Evolutionary conservation across 495 filamentous ascomycete species (phyloP).

Genomic region (Parachaetomium inaequale): DNA sequence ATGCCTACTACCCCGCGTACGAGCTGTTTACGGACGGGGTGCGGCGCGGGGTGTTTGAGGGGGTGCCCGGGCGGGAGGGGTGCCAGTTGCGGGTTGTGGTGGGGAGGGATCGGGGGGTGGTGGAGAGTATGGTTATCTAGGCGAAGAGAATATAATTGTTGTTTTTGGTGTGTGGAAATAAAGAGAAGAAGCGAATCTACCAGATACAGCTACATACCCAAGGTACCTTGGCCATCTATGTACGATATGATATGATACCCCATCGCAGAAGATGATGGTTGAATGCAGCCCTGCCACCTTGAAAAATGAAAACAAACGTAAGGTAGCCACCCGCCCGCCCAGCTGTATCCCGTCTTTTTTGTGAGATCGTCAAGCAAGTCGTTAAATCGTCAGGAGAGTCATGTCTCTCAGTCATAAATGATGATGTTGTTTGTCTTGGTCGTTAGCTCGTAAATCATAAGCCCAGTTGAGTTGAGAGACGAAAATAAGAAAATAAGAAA

Average conservation of each 20-base stretch:
- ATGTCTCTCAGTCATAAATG: conserved; percentile 14
- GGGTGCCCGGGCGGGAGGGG: conserved; percentile 35
- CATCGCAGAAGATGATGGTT: neutral
- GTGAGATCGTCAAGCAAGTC: conserved; percentile 5
- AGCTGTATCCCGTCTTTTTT: neutral
- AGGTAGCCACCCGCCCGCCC: neutral
- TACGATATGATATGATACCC: conserved; percentile 1
- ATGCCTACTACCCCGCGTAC: conserved; percentile 59
- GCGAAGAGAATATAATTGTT: conserved; percentile 3
- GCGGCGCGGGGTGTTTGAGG: conserved; percentile 58
- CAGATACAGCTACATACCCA: conserved; percentile 12
- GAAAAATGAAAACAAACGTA: neutral
- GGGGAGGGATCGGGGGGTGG: conserved; percentile 61
- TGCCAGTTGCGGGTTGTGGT: conserved; percentile 69
- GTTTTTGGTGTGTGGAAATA: neutral
- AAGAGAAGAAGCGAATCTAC: neutral
- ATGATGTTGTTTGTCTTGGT: conserved; percentile 8
- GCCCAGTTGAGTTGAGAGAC: neutral
- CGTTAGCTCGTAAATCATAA: conserved; percentile 14
- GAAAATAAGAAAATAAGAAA: neutral
- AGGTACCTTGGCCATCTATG: conserved; percentile 11
- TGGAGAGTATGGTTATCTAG: conserved; percentile 54
- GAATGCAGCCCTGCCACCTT: neutral
- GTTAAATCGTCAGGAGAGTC: conserved; percentile 19
- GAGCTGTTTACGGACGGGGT: conserved; percentile 71